Evolutionary conservation across 345 rosid genomes (phyloP).

Genomic region (Psidium guajava): DNA sequence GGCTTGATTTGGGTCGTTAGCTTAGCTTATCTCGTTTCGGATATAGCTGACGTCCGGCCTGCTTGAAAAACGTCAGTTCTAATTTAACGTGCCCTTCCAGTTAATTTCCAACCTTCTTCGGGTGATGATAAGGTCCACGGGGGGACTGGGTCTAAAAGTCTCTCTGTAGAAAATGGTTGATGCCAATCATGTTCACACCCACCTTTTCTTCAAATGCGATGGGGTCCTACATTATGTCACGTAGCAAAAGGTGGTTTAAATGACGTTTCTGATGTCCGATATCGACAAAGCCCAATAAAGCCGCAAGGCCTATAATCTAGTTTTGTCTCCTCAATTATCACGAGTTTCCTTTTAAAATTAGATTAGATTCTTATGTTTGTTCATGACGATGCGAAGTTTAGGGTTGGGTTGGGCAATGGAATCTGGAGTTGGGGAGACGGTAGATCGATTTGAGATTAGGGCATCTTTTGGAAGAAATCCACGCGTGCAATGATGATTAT

Average conservation of each 20-base stretch:
- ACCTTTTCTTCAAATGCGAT: too few relatives aligned
- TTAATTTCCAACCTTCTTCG: neutral
- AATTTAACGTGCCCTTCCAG: neutral
- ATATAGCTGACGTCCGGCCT: neutral
- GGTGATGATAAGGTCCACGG: neutral
- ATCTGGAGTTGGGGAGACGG: neutral
- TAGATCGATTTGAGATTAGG: neutral
- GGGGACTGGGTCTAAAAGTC: neutral
- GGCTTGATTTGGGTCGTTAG: neutral
- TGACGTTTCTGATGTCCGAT: neutral
- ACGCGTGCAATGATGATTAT: neutral
- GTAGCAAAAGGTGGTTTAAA: neutral
- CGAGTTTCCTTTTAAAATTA: neutral
- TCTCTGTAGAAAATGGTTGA: neutral
- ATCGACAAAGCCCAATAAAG: neutral
- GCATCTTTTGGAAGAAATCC: neutral
- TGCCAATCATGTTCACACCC: neutral
- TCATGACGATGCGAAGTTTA: neutral
- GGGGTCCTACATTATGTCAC: neutral
- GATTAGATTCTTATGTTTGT: neutral
- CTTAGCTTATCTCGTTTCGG: neutral
- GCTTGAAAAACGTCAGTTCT: neutral
- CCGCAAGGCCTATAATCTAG: neutral
- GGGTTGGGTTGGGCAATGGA: neutral
- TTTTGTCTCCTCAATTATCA: neutral